Percentiles rank a stretch among this genome's conserved stretches.
These are phyloP conservation scores for Tetramitus jugosus DNA, from an alignment of 208 protist species.

Conservation along the genomic window DNA sequence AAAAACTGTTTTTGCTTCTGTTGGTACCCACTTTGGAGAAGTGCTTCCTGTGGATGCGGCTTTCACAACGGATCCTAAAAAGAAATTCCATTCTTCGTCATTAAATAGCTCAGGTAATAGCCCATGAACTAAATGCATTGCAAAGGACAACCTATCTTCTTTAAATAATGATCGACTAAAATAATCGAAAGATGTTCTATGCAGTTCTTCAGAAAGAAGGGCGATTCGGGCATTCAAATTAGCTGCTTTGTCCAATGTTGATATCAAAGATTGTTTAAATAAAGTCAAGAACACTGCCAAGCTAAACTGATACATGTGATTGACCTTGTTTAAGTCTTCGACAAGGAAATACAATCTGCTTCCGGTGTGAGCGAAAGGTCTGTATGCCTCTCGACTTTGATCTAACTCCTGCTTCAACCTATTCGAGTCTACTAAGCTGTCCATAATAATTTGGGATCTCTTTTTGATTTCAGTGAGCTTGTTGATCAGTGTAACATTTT, in stretches of 20 bases:
- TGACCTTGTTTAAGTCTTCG: conserved; percentile 68
- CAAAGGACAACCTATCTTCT: conserved; percentile 85
- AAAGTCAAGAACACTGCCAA: conserved; percentile 75
- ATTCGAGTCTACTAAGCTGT: conserved; percentile 69
- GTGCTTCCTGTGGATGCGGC: conserved; percentile 33
- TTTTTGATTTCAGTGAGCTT: conserved; percentile 88
- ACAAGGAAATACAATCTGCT: conserved; percentile 84
- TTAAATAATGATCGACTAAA: conserved; percentile 68
- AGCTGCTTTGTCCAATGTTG: conserved; percentile 14
- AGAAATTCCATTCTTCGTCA: conserved; percentile 80
- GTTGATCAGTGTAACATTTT: conserved; percentile 85
- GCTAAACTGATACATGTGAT: conserved; percentile 95
- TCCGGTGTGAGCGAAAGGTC: conserved; percentile 73
- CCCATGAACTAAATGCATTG: conserved; percentile 77
- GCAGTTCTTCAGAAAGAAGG: conserved; percentile 46
- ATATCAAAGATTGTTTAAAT: conserved; percentile 34
- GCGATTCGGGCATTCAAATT: conserved; percentile 54
- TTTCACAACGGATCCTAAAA: conserved; percentile 59
- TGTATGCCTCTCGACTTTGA: conserved; percentile 83
- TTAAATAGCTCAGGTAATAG: conserved; percentile 64
- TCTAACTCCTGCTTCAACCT: conserved; percentile 78
- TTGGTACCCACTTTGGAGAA: conserved; percentile 71
- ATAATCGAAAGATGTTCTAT: conserved; percentile 56
- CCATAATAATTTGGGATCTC: conserved; percentile 72
- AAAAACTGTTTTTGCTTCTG: conserved; percentile 65